Evolutionary conservation across 1,284 basidiomycete genomes (phyloP).

Genomic region (Sphagnurus paluster): DNA sequence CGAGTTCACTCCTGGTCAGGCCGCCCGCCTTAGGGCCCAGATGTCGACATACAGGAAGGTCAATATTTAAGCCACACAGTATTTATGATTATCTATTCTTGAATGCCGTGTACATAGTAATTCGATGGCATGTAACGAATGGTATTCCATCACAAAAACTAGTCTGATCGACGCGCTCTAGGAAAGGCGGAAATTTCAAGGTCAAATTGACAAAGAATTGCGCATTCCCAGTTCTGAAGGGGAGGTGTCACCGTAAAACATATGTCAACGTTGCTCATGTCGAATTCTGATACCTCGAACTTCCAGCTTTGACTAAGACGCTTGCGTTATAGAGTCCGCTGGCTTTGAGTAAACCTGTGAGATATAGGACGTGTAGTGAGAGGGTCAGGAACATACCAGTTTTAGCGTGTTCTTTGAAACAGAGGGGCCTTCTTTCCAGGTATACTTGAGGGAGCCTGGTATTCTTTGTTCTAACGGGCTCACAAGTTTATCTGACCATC

Average conservation of each 20-base stretch:
- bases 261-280: not conserved
- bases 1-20: conserved; percentile 20
- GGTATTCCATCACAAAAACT: too few relatives aligned
- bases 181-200: too few relatives aligned
- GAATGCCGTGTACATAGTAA: conserved; percentile 1
- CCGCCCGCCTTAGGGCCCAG: conserved; percentile 11
- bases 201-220: too few relatives aligned
- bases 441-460: conserved; percentile 60
- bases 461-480: conserved; percentile 51
- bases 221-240: too few relatives aligned
- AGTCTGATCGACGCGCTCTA: too few relatives aligned
- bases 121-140: not conserved
- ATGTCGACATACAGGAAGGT: conserved; percentile 17
- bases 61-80: too few relatives aligned
- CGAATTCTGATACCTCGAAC: not conserved
- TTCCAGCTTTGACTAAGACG: not conserved
- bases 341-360: too few relatives aligned
- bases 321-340: too few relatives aligned
- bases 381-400: not conserved
- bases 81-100: conserved; percentile 4
- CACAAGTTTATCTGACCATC: conserved; percentile 47
- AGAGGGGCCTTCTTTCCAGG: conserved; percentile 56
- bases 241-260: too few relatives aligned
- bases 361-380: not conserved
- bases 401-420: conserved; percentile 9